Evolutionary conservation across 768 basidiomycete genomes (phyloP), one percentile per base, ranked within the genome.

Genomic region (Boletales sp.): DNA sequence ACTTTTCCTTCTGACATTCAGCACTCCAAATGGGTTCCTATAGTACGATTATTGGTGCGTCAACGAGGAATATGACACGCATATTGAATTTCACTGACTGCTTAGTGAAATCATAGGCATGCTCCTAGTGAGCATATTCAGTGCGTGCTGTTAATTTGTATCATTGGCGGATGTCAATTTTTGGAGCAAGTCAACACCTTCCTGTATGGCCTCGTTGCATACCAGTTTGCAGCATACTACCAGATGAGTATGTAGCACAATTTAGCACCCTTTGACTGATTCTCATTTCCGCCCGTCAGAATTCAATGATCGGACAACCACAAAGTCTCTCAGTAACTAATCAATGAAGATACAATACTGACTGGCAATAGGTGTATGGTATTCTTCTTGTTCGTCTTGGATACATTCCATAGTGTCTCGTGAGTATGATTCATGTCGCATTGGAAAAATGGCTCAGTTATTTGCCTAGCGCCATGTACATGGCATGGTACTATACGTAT

Each of bases 121-220:
- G 9, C 53, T 60, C 34, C 40, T 62, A 0, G 14, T 62, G 10
- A 58, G 58, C n/a, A 49, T 62, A 51, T 56, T 60, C 17, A 52
- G 62, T 63, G 43, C 38, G 62, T 57, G 18, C 28, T 15, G 5
- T 15, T 14, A 28, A 30, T 36, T 33, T 15, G 18, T 14, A 3
- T 41, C 21, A 6, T 33, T 3, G 2, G 9, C 51, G 41, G 57
- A 6, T 4, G 2, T 5, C 25, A 21, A 21, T 21, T 28, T n/a
- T 4, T 18, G 9, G 41, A 34, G 9, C 17, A 30, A 64, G 62
- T 64, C 41, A 64, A 64, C 34, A 64, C 62, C 14, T 61, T 50
- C 40, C 53, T 77, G 12, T 75, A 71, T 51, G 75, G 74, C 1
- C 62, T 75, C 12, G 74, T 76, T 51, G 63, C 65, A 2, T 73